Base-by-base conservation (phyloP, 2,329 filamentous ascomycete species). In the Aphanoascus verrucosus region DNA sequence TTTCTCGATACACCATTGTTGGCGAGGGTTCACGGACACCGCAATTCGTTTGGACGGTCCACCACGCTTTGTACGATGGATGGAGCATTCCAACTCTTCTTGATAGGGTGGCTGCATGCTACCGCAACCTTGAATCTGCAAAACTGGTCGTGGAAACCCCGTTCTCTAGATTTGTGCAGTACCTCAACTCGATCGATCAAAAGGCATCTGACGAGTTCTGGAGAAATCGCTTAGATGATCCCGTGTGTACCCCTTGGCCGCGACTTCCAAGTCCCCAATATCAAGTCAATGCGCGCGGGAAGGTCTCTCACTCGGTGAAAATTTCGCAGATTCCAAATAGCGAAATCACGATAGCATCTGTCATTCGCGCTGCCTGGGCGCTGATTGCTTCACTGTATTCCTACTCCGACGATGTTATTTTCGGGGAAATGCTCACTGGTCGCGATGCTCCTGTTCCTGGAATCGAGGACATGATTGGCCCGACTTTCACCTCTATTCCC, bases 41-140 rank as follows among this genome's bases (percentile, higher is more conserved):
- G 7, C 62, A 68, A 49, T 64, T 74, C 14, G 61, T 72, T 9
- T 69, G 69, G 57, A 72, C 69, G 0, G 65, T 68, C 54, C 72
- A 74, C 55, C 71, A 74, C 54, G 68, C 69, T 7, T 59, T 73
- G 1, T 74, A 72, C 56, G 72, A 74, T 59, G 71, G 69, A 5
- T 64, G 60, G 60, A 60, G 53, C 46, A 57, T 62, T 37, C 58
- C 61, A 14, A 53, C 56, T 41, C 37, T 62, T 15, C 44, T 60
- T 17, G 49, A 60, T 8, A 51, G 56, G 44, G 57, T 62, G 14
- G 55, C 53, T 41, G 40, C 44, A 9, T 49, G 45, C 23, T 63
- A 62, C 28, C 51, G 53, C 19, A 54, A 58, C 34, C 19, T 42
- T 11, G 12, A 38, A 15, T 19, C 23, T 9, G 14, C 46, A 5